Evolutionary conservation across 305 asterid species (phyloP), one percentile per base, ranked within the genome.

Genomic region (Vinca major): DNA sequence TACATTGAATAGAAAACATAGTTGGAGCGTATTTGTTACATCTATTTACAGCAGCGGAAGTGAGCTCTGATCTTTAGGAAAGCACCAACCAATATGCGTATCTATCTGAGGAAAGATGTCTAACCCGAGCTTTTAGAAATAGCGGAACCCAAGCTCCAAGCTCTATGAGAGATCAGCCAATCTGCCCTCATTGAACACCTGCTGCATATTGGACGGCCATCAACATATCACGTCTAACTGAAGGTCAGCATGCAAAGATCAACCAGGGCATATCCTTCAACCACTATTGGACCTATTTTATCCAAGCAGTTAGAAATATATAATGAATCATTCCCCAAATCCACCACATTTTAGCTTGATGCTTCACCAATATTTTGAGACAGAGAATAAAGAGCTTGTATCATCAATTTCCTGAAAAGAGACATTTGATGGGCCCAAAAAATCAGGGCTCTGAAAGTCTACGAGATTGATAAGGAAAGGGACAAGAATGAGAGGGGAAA

Each of bases 41-140:
- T 67, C 77, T 68, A 71, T 75, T 60, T 57, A 54, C 75, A 65
- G 67, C 68, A 73, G 72, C 74, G 74, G 80, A 78, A 68, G 67
- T 68, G 74, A 73, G 70, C 79, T 75, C 81, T 74, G 72, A 74
- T 75, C 80, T 73, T 70, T 69, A 69, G 66, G 72, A 73, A 81
- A 75, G 79, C 77, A 77, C 77, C 82, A 74, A 65, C 74, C 74
- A 70, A 73, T 71, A 60, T 71, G 80, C 63, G 67, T 72, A 78
- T 60, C 71, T 75, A 66, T 78, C 82, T 73, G 52, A 72, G 79
- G 78, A 70, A 80, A 68, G 83, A 76, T 64, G 71, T 74, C 80
- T 63, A 77, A 74, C 84, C 78, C 79, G 82, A 80, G 81, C 54
- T 47, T 64, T 72, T 67, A 60, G 65, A 45, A 50, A 37, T 45